Conservation (phyloP, 78 protist species). For the Planoprotostelium fungivorum region DNA sequence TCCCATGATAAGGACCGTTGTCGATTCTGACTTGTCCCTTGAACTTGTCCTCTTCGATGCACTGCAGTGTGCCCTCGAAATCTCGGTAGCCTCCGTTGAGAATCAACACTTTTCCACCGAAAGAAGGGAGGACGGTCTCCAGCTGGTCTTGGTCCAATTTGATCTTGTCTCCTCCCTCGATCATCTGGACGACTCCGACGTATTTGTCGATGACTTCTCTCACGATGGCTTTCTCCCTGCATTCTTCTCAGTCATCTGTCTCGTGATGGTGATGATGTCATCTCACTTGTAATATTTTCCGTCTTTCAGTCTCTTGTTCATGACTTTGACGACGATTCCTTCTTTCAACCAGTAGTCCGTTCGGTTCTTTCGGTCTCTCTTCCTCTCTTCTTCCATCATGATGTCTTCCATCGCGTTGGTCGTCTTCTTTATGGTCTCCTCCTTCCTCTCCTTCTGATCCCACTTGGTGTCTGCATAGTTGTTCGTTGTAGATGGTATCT, state of each 20-base stretch:
- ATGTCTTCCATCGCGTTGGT: conserved; percentile 34
- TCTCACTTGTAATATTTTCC: conserved; percentile 24
- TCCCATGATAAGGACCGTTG: not conserved
- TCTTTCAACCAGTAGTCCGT: conserved; percentile 23
- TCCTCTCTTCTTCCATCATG: conserved; percentile 11
- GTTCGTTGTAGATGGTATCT: not conserved
- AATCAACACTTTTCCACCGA: not conserved
- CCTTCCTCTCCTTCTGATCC: not conserved
- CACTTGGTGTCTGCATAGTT: not conserved
- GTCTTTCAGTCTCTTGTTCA: conserved; percentile 26
- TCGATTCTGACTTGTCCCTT: not conserved
- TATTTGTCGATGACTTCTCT: not conserved
- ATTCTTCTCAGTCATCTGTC: not conserved
- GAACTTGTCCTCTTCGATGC: not conserved
- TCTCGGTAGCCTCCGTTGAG: not conserved
- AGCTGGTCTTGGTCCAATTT: not conserved
- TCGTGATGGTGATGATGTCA: not conserved
- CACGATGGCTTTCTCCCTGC: not conserved
- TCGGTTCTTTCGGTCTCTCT: conserved; percentile 3
- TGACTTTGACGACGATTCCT: conserved; percentile 31
- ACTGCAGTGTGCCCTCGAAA: not conserved
- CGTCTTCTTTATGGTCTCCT: not conserved
- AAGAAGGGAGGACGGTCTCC: not conserved
- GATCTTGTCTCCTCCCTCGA: not conserved
- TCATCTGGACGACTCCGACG: not conserved